Base-by-base conservation (phyloP, 225 moss, liverwort and hornwort species). In the Bryum argenteum region DNA sequence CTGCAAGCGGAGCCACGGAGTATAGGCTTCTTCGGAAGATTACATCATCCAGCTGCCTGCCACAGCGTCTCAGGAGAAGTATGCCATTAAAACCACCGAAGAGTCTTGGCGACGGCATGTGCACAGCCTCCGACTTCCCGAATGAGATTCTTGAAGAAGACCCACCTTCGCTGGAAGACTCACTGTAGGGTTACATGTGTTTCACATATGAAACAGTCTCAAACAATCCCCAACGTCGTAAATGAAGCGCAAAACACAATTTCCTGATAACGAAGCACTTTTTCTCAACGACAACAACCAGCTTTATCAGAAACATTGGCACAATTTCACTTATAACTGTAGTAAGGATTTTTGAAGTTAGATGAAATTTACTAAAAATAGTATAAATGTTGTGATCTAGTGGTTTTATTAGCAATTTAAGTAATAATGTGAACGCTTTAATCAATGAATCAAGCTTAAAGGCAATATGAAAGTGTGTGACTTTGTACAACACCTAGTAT, bases 81-180 rank as follows among this genome's bases (percentile, higher is more conserved):
- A 53, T 9, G 61, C 61, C 80, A 83, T 73, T 66, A 39, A 23
- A 72, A 78, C 83, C 72, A 78, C 83, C 72, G 45, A 85, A 70
- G 40, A 23, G 44, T 66, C 70, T 68, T 72, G 86, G 83, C 65
- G 78, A 80, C 70, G 83, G 80, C 86, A 86, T 86, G 47, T 75
- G 69, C 21, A 62, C 85, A 67, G 79, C 53, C 62, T 60, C 28
- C 21, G 11, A 63, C 65, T 52, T 54, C 53, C 71, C 48, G 39
- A 54, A 61, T 52, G 9, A 72, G 26, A 6, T 58, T 80, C 69
- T 63, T 61, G 61, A 77, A 73, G 61, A 61, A 48, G 47, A 54
- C 59, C n/a, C n/a, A n/a, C n/a, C 59, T 72, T 69, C 53, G 68
- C 41, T 48, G 54, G 63, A 76, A 22, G 19, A 65, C 50, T 68